Evolutionary conservation across 1,139 yeast species (phyloP).

Genomic region (Pichia sp.): DNA sequence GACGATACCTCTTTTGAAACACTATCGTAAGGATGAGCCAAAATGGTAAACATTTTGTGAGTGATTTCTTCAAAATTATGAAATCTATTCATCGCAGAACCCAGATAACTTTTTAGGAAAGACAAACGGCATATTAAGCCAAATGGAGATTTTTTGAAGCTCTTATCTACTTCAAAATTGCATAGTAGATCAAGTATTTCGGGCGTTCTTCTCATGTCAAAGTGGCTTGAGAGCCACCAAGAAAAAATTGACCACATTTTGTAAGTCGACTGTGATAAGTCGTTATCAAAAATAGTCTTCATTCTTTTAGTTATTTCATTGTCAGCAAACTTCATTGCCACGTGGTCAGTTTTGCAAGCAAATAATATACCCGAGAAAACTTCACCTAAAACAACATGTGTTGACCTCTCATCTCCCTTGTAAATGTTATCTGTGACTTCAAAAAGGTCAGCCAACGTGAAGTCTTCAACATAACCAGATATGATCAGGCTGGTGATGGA

Average conservation of each 20-base stretch:
- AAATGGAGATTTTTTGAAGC: constrained; percentile 56
- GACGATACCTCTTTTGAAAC: constrained; percentile 72
- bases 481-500: constrained; percentile 44
- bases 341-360: constrained; percentile 39
- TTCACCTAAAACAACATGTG: constrained; percentile 62
- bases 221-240: constrained; percentile 67
- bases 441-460: constrained; percentile 45
- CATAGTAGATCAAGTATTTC: constrained; percentile 46
- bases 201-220: constrained; percentile 65
- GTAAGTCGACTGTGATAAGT: constrained; percentile 70
- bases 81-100: constrained; percentile 56
- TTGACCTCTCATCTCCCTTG: constrained; percentile 56
- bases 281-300: constrained; percentile 46
- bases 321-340: constrained; percentile 40
- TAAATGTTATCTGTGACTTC: constrained; percentile 49
- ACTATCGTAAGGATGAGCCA: constrained; percentile 68
- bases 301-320: constrained; percentile 43
- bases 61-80: constrained; percentile 48
- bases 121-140: constrained; percentile 61
- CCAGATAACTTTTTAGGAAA: constrained; percentile 51
- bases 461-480: constrained; percentile 37
- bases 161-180: constrained; percentile 40
- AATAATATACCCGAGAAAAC: constrained; percentile 54
- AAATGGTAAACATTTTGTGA: constrained; percentile 41
- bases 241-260: constrained; percentile 75